Evolutionary conservation across 306 rosid species (phyloP).

Genomic region (Fragaria ananassa): DNA sequence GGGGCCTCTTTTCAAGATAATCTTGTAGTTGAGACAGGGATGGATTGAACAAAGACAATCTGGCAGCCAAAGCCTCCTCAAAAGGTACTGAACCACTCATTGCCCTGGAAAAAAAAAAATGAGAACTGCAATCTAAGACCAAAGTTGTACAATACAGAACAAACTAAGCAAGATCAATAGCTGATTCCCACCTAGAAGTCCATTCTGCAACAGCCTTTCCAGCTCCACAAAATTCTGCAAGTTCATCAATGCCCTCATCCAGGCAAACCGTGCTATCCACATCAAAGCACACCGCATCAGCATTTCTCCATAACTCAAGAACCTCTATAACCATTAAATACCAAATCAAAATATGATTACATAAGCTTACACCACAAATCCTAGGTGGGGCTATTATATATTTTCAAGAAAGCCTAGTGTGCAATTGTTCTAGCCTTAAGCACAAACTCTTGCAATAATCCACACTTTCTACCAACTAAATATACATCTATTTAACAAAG

Average conservation of each 20-base stretch:
- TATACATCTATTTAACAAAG: no score
- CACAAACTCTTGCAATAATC: background rate
- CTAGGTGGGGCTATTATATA: background rate
- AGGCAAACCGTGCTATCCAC: slow-evolving; percentile 68
- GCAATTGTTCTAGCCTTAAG: background rate
- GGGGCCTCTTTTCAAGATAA: slow-evolving; percentile 71
- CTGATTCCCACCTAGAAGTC: slow-evolving; percentile 68
- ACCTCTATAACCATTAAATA: slow-evolving; percentile 15
- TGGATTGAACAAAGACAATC: slow-evolving; percentile 80
- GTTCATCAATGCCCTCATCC: slow-evolving; percentile 94
- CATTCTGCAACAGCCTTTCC: slow-evolving; percentile 95
- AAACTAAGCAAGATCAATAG: slow-evolving; percentile 1
- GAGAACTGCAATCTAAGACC: slow-evolving; percentile 24
- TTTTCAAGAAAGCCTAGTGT: background rate
- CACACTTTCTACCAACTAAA: slow-evolving; percentile 8
- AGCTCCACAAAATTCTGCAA: slow-evolving; percentile 92
- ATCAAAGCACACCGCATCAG: slow-evolving; percentile 44
- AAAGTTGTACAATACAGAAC: slow-evolving; percentile 11
- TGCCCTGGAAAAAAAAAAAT: slow-evolving; percentile 47
- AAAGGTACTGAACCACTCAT: slow-evolving; percentile 97
- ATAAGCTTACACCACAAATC: background rate
- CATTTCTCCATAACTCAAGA: slow-evolving; percentile 30
- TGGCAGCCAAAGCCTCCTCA: slow-evolving; percentile 94
- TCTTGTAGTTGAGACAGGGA: slow-evolving; percentile 73
- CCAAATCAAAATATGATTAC: background rate